Evolutionary conservation across 441 rosid species (phyloP), one percentile per base, ranked within the genome.

Genomic region (Syzygium malaccense): DNA sequence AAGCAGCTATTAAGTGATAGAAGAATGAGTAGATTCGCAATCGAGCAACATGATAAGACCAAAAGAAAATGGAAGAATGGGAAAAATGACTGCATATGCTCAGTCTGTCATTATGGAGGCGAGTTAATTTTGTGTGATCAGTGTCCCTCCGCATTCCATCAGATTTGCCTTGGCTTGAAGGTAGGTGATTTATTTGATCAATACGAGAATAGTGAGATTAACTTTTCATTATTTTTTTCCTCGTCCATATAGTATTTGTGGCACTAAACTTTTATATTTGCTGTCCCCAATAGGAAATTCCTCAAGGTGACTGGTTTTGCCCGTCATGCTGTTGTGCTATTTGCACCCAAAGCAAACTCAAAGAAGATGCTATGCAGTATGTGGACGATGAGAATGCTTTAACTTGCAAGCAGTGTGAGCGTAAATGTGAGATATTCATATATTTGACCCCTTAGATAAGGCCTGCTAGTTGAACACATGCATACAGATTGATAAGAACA

Each of bases 281-380:
- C 23, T 78, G n/a, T 37, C 41, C 9, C 1, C 51, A 75, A 37
- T 41, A 88, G 87, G 94, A 58, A 86, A 57, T 96, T 68, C 98
- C 96, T 2, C 86, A 88, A 13, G 99, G 96, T 53, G 89, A 93
- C 8, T 95, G 99, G 98, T 94, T 93, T 90, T 97, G 98, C 57
- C 92, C 94, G 3, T 91, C 96, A 1, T 97, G 99, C 90, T 89
- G 93, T 26, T 97, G 98, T 15, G 79, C 87, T 9, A 87, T 92
- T 14, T 97, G 98, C 79, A 91, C 89, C 71, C 89, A 88, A 86
- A 75, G 55, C 54, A 90, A 66, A 58, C 55, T 86, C 14, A 33
- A 86, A 51, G 85, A 87, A 55, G 56, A 33, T 45, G 53, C 49
- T 56, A 86, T 32, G 86, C n/a, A 79, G 80, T n/a, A 89, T 20